These are phyloP conservation scores for Yarrowia alimentaria DNA, from an alignment of 805 yeast species.

Conservation along the genomic window DNA sequence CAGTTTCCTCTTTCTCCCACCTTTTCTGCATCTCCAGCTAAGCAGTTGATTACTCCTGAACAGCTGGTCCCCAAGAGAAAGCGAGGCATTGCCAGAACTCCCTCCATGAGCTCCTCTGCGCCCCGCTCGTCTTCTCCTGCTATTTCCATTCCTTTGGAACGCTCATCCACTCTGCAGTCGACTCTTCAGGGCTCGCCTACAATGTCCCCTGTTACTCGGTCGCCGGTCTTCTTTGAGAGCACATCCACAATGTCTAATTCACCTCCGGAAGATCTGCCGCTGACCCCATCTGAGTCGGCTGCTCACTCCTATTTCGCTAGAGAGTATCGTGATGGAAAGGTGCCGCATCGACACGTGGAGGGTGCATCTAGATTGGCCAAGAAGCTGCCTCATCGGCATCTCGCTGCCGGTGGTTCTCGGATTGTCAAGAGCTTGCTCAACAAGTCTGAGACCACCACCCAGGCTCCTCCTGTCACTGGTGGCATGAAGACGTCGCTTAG, in stretches of 20 bases:
- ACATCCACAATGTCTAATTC: constrained; percentile 1
- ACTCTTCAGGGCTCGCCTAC: constrained; percentile 12
- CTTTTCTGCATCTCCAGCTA: constrained; percentile 22
- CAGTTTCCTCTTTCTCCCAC: constrained; percentile 20
- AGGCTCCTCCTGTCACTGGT: constrained; percentile 12
- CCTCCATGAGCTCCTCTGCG: constrained; percentile 4
- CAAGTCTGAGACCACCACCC: no score
- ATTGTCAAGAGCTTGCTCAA: constrained; percentile 15
- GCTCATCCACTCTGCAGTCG: constrained; percentile 4
- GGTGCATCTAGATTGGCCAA: constrained; percentile 3
- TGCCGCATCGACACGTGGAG: constrained; percentile 1
- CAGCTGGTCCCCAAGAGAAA: constrained; percentile 19
- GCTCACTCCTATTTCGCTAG: constrained; percentile 22
- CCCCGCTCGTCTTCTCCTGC: constrained; percentile 13
- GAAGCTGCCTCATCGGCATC: constrained; percentile 18
- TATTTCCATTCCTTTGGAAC: constrained; percentile 7
- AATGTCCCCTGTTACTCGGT: background rate
- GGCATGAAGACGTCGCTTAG: constrained; percentile 37
- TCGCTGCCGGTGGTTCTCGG: constrained; percentile 15
- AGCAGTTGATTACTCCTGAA: constrained; percentile 19
- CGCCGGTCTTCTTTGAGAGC: constrained; percentile 14
- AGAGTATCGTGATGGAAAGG: constrained; percentile 10
- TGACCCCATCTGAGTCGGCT: constrained; percentile 20
- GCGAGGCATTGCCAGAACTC: constrained; percentile 3
- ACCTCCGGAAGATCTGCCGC: constrained; percentile 2